These are phyloP conservation scores for Erythrophleum fordii DNA, from an alignment of 306 rosid species.

Conservation along the genomic window DNA sequence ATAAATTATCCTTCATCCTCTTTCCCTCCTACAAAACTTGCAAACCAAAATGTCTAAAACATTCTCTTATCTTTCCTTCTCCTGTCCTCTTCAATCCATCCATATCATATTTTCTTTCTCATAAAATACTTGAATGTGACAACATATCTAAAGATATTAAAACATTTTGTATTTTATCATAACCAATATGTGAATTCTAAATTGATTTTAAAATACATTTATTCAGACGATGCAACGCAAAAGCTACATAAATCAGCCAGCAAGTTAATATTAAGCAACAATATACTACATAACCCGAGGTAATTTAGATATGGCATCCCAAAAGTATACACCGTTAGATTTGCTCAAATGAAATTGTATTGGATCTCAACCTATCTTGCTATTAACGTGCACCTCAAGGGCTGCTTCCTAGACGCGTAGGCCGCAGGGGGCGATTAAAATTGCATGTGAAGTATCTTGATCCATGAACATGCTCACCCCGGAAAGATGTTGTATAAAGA, in stretches of 20 bases:
- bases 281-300: background rate
- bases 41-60: background rate
- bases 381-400: slow-evolving; percentile 43
- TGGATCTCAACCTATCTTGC: slow-evolving; percentile 38
- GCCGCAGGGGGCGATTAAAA: slow-evolving; percentile 33
- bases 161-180: background rate
- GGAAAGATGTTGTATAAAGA: slow-evolving; percentile 13
- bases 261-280: slow-evolving; percentile 16
- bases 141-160: background rate
- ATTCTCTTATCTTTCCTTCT: too few relatives aligned
- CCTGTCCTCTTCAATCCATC: too few relatives aligned
- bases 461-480: slow-evolving; percentile 28
- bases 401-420: slow-evolving; percentile 33
- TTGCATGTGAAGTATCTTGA: slow-evolving; percentile 29
- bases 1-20: background rate
- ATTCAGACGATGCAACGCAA: slow-evolving; percentile 21
- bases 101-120: too few relatives aligned
- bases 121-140: background rate
- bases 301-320: slow-evolving; percentile 4
- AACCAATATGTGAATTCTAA: background rate
- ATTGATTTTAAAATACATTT: slow-evolving; percentile 25
- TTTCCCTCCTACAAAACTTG: background rate
- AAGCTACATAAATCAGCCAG: slow-evolving; percentile 26
- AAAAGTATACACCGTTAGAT: slow-evolving; percentile 38
- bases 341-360: slow-evolving; percentile 25